Base-by-base conservation (phyloP, 2,329 filamentous ascomycete genomes). In the Chrysoporthe cubensis region DNA sequence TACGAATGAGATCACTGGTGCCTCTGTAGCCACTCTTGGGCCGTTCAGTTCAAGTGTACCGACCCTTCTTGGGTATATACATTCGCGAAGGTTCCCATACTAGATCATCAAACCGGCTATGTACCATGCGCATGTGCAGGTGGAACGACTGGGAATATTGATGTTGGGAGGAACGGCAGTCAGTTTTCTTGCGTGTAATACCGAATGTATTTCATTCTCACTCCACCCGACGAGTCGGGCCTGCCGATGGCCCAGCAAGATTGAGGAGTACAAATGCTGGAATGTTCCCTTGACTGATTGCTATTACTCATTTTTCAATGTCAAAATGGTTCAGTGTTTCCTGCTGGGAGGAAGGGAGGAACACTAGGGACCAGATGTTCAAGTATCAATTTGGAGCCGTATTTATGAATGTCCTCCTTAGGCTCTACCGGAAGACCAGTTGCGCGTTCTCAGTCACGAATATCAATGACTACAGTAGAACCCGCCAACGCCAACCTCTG, bases 401-500 rank as follows among this genome's bases (percentile, higher is more conserved):
- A 37, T 46, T 44, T 61, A 61, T 44, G 13, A 4, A 1, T 3
- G 18, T 16, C 4, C 44, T 14, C 44, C 13, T 16, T 16, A 4
- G 44, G 8, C 11, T 13, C 13, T 18, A 4, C 44, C 11, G 18
- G 44, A 16, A 11, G 2, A 46, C 8, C 14, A 7, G 14, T 46
- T 13, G 44, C 18, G 44, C 5, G 6, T 13, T 46, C 44, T 11
- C 18, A n/a, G 13, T 46, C 40, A 46, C 14, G 8, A 7, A 72
- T 59, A 72, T 32, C 66, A 56, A 4, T 74, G 79, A 81, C 82
- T 46, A 87, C 40, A 83, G 71, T 69, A 88, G 69, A 26, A 88
- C 79, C 62, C 85, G 77, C 86, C 86, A 88, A 66, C 86, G 78
- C 86, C 86, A 88, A 1, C 86, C 85, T 44, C 81, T 78, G 21